Evolutionary conservation across 73 alveolate species (phyloP).

Genomic region (Diophrys appendiculata): DNA sequence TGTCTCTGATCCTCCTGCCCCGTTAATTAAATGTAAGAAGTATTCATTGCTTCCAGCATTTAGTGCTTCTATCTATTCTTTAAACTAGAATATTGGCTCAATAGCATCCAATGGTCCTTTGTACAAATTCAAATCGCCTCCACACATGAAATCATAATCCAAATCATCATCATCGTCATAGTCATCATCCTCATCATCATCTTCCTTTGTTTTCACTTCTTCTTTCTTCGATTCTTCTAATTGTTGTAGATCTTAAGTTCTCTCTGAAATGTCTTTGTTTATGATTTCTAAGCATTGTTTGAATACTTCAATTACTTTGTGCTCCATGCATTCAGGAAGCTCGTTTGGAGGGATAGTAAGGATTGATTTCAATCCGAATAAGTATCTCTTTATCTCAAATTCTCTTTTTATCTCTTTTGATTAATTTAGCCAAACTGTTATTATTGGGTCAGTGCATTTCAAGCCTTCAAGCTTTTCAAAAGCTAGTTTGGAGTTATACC

Average conservation of each 20-base stretch:
- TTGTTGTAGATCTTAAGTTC: constrained; percentile 15
- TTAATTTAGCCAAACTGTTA: constrained; percentile 13
- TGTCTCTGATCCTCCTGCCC: no score
- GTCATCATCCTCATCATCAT: constrained; percentile 44
- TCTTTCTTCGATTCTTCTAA: background rate
- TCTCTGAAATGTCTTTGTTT: constrained; percentile 47
- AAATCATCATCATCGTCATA: constrained; percentile 39
- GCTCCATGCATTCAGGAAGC: constrained; percentile 43
- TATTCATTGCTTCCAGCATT: no score
- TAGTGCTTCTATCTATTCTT: no score
- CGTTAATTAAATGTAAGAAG: no score
- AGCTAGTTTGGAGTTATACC: constrained; percentile 60
- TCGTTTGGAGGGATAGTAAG: constrained; percentile 21
- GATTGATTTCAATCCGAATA: constrained; percentile 52
- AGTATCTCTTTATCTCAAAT: constrained; percentile 59
- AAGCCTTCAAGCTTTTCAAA: constrained; percentile 22
- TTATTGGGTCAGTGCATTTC: constrained; percentile 31
- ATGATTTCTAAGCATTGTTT: constrained; percentile 37
- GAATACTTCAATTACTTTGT: constrained; percentile 35
- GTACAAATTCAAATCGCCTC: no score
- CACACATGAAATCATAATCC: no score
- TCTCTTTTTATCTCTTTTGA: constrained; percentile 45
- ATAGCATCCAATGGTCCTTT: no score
- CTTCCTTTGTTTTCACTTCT: background rate
- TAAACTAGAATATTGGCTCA: no score